Base-by-base conservation (phyloP, 2,329 filamentous ascomycete species). In the Alternaria atra region DNA sequence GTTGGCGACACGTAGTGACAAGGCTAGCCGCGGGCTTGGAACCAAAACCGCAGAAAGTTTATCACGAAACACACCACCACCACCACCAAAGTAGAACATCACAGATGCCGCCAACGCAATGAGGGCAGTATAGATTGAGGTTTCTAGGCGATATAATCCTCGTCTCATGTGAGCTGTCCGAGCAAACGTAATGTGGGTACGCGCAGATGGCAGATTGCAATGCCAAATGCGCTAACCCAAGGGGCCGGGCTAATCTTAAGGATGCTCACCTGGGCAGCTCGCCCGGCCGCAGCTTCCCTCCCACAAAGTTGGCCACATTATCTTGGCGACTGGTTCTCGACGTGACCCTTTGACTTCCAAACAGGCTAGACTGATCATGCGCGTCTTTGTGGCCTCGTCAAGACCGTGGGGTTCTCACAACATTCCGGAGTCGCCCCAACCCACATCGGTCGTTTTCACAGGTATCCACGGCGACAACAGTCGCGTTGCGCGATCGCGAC, bases 401-500 rank as follows among this genome's bases (percentile, higher is more conserved):
- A 35, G 39, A 23, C 46, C 46, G 46, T 50, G 46, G 46, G 46
- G 46, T 35, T 48, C 46, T 30, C 46, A 50, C 46, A 50, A 25
- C 46, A 50, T 35, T 35, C 46, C n/a, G 46, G 37, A 46, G 57
- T 50, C 52, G 57, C 44, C 52, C 47, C 44, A 42, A 55, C 17
- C 42, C 39, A 60, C 47, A 40, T 57, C 47, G 42, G 58, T 10
- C 40, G 32, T 35, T 52, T 12, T 42, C 42, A 27, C 53, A 30
- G 32, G 32, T 34, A 20, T 34, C 15, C 25, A 50, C 57, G 34
- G 35, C 52, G 37, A 37, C 52, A 56, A 51, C 39, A 17, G 55
- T 56, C 52, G 37, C 52, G 44, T 35, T 56, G 56, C 56, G 56
- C 56, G 30, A 40, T 40, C 40, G 46, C 46, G 40, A 44, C 50